phyloP scores from a whole-genome alignment of 2,329 filamentous ascomycete genomes.

The Calonectria crousiana region DNA sequence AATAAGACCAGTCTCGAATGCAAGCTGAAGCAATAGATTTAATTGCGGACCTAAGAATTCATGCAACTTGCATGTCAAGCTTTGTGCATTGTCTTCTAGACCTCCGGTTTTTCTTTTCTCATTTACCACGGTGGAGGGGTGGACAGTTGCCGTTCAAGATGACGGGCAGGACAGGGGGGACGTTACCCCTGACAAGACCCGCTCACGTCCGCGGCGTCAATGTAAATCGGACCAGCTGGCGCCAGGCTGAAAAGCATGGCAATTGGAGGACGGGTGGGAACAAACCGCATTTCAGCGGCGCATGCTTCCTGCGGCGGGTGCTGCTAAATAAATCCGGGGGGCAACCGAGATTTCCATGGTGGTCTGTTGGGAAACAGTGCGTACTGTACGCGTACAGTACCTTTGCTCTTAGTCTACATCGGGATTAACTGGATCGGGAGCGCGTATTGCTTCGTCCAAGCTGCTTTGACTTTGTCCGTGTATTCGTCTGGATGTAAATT shows the following conservation, averaged over 20 bases:
- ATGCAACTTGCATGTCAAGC: neutral
- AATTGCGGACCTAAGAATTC: conserved; percentile 29
- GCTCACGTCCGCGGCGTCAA: conserved; percentile 29
- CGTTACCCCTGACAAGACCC: conserved; percentile 29
- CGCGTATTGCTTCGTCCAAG: conserved; percentile 18
- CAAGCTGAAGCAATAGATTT: neutral
- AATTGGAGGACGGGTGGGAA: conserved; percentile 4
- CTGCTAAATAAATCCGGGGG: conserved; percentile 38
- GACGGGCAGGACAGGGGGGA: conserved; percentile 12
- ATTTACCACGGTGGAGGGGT: conserved; percentile 2
- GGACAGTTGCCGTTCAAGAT: conserved; percentile 14
- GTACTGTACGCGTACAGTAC: conserved; percentile 21
- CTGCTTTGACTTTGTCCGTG: conserved; percentile 5
- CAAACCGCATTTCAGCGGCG: neutral
- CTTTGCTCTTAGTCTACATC: neutral
- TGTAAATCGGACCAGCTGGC: conserved; percentile 35
- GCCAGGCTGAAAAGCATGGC: conserved; percentile 13
- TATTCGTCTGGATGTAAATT: neutral
- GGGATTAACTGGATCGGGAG: neutral
- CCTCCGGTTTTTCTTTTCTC: conserved; percentile 1
- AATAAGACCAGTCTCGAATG: neutral
- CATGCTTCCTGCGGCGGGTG: conserved; percentile 25
- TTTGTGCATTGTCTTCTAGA: conserved; percentile 14
- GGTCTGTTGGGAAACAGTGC: conserved; percentile 26
- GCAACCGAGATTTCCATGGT: conserved; percentile 1